phyloP scores from a whole-genome alignment of 345 rosid genomes.

The Murraya koenigii region DNA sequence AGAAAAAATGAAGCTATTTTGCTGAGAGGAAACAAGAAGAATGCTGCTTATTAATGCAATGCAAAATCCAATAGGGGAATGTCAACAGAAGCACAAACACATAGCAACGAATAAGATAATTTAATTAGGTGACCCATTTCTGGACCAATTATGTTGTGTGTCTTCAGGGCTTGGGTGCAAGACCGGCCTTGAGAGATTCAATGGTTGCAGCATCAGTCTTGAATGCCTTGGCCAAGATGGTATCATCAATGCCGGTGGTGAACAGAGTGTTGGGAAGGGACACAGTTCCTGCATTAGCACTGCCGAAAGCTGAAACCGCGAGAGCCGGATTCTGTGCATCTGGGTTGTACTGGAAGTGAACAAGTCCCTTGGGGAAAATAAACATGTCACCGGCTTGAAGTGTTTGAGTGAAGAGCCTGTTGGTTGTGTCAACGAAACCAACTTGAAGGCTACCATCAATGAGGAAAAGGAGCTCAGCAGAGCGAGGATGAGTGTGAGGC shows the following conservation, averaged over 20 bases:
- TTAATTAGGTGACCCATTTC: not conserved
- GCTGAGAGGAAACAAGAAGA: no score
- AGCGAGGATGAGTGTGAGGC: conserved; percentile 35
- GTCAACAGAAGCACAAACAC: not conserved
- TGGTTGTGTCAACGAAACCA: conserved; percentile 38
- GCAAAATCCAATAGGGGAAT: not conserved
- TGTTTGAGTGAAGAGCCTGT: conserved; percentile 34
- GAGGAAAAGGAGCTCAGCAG: conserved; percentile 29
- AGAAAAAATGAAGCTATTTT: not conserved
- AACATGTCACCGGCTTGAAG: conserved; percentile 31
- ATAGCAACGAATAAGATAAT: not conserved
- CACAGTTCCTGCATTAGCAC: conserved; percentile 31
- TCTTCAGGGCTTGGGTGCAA: conserved; percentile 15
- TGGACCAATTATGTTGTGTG: not conserved
- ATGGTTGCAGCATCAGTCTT: conserved; percentile 30
- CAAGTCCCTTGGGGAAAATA: conserved; percentile 39
- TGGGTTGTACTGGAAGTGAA: conserved; percentile 28
- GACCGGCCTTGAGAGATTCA: conserved; percentile 28
- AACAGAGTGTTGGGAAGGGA: conserved; percentile 27
- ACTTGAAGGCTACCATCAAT: conserved; percentile 29
- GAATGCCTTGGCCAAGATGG: conserved; percentile 33
- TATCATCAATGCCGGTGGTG: conserved; percentile 28
- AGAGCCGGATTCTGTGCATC: conserved; percentile 2
- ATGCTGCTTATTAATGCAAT: not conserved
- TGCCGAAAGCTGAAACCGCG: conserved; percentile 29